phyloP scores from a whole-genome alignment of 169 alveolate genomes.

The Amoebophrya sp. region DNA sequence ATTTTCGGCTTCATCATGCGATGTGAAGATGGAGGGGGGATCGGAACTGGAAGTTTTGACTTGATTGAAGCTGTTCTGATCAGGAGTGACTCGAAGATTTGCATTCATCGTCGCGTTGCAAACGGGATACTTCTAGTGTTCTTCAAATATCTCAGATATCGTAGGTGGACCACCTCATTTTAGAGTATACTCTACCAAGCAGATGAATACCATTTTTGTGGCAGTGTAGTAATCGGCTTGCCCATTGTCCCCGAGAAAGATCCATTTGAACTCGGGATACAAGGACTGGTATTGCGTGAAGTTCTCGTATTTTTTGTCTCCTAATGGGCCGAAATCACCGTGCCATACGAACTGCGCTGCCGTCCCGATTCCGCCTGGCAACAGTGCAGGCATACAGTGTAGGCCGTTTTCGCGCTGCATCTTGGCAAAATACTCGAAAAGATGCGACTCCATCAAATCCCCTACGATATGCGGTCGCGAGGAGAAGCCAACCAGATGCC shows the following conservation, averaged over 20 bases:
- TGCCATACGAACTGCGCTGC: not conserved
- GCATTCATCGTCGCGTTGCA: no score
- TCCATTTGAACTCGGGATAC: constrained; percentile 26
- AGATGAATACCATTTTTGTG: constrained; percentile 28
- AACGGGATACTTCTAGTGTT: no score
- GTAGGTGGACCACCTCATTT: no score
- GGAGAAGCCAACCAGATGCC: constrained; percentile 22
- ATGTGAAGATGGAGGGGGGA: no score
- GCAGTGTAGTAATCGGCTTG: constrained; percentile 27
- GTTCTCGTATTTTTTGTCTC: constrained; percentile 25
- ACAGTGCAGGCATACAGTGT: constrained; percentile 32
- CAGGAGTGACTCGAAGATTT: no score
- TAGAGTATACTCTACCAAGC: no score
- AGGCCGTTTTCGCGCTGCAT: not conserved
- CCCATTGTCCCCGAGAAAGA: constrained; percentile 33
- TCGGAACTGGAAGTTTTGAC: no score
- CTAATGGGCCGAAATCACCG: constrained; percentile 11
- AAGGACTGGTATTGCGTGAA: constrained; percentile 10
- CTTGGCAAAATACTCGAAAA: not conserved
- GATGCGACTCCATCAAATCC: not conserved
- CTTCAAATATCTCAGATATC: no score
- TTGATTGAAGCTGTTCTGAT: no score
- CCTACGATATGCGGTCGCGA: constrained; percentile 21
- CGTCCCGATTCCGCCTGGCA: constrained; percentile 21
- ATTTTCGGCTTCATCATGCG: not conserved